phyloP scores from a whole-genome alignment of 1,284 basidiomycete species.

The Fomitopsis betulina region DNA sequence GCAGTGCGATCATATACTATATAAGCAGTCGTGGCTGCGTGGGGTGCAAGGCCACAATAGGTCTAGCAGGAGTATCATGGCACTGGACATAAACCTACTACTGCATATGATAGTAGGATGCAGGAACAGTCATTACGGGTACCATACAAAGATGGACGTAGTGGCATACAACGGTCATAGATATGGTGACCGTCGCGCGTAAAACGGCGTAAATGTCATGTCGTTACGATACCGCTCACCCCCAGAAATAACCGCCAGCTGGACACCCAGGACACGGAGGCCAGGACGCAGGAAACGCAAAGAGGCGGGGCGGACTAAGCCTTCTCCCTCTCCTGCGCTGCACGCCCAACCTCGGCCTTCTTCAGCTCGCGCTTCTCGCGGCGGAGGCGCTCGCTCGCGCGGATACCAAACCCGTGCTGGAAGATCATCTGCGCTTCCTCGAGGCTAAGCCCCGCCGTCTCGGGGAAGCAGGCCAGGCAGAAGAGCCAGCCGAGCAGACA shows the following conservation, averaged over 20 bases:
- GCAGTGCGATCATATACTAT: too few relatives aligned
- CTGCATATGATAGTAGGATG: too few relatives aligned
- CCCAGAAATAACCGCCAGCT: not conserved
- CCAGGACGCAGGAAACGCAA: too few relatives aligned
- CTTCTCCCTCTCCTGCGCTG: constrained; percentile 7
- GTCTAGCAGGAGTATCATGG: too few relatives aligned
- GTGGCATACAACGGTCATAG: not conserved
- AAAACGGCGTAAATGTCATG: not conserved
- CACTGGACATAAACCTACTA: too few relatives aligned
- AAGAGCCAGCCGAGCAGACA: constrained; percentile 71
- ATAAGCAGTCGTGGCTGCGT: too few relatives aligned
- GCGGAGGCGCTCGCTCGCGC: constrained; percentile 46
- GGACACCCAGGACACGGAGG: not conserved
- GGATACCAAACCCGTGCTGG: constrained; percentile 52
- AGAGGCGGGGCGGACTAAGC: not conserved
- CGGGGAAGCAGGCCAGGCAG: constrained; percentile 69
- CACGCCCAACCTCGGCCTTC: not conserved
- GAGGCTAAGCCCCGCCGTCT: constrained; percentile 71
- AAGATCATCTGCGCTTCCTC: constrained; percentile 72
- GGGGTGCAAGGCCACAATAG: too few relatives aligned
- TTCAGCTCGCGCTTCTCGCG: constrained; percentile 34
- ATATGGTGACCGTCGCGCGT: not conserved
- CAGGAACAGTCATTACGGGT: not conserved
- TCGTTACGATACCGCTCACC: not conserved
- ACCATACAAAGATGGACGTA: not conserved